Evolutionary conservation across 768 basidiomycete genomes (phyloP).

Genomic region (Pisolithus sp.): DNA sequence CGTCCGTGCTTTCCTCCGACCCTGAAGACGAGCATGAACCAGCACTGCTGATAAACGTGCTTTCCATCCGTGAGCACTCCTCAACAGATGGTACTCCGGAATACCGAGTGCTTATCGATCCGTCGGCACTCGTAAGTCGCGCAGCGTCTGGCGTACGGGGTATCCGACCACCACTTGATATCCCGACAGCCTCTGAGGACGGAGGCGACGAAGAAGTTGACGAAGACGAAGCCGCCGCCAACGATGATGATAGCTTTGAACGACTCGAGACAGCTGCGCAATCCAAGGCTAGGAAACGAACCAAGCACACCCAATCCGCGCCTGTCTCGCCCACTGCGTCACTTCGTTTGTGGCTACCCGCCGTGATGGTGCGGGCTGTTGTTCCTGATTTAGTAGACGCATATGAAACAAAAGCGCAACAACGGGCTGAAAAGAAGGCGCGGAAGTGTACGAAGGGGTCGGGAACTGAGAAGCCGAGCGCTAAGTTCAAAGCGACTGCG

Average conservation of each 20-base stretch:
- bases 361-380: constrained; percentile 63
- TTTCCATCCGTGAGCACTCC: constrained; percentile 56
- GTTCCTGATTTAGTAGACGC: constrained; percentile 59
- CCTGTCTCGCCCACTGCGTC: constrained; percentile 46
- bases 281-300: constrained; percentile 22
- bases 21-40: constrained; percentile 17
- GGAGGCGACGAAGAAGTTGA: constrained; percentile 41
- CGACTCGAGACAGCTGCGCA: constrained; percentile 23
- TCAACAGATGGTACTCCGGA: constrained; percentile 70
- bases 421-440: constrained; percentile 33
- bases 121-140: constrained; percentile 55
- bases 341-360: constrained; percentile 77
- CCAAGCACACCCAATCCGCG: constrained; percentile 34
- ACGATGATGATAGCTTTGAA: constrained; percentile 7
- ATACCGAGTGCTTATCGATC: constrained; percentile 75
- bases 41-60: constrained; percentile 57
- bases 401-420: constrained; percentile 53
- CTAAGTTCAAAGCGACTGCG: background rate
- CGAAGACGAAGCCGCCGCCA: constrained; percentile 30
- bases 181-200: constrained; percentile 39
- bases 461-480: background rate
- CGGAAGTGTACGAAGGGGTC: constrained; percentile 12
- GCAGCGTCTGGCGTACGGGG: constrained; percentile 65
- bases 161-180: constrained; percentile 39
- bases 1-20: background rate